A percentile compares a stretch with the other conserved stretches of the same genome.
phyloP scores from a whole-genome alignment of 495 filamentous ascomycete species.

The Cercophora newfieldiana region DNA sequence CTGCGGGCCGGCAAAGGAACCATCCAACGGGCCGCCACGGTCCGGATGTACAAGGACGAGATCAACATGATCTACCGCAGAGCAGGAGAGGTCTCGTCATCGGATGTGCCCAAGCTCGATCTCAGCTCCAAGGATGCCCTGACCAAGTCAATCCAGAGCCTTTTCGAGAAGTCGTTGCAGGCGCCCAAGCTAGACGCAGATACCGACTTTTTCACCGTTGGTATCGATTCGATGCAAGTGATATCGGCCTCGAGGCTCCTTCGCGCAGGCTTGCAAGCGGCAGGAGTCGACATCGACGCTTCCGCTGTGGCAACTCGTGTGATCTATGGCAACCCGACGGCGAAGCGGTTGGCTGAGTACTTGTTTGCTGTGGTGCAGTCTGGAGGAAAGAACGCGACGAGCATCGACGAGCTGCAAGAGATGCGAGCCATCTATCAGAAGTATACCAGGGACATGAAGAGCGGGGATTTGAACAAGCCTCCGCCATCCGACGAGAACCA shows the following conservation, averaged over 20 bases:
- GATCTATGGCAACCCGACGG: constrained; percentile 44
- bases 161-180: constrained; percentile 36
- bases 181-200: constrained; percentile 35
- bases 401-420: constrained; percentile 24
- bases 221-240: constrained; percentile 57
- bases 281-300: constrained; percentile 31
- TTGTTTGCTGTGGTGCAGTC: constrained; percentile 25
- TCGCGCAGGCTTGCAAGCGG: constrained; percentile 31
- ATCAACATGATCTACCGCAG: constrained; percentile 52
- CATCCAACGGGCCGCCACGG: constrained; percentile 47
- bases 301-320: constrained; percentile 36
- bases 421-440: constrained; percentile 38
- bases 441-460: constrained; percentile 38
- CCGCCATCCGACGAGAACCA: constrained; percentile 38
- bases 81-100: constrained; percentile 21
- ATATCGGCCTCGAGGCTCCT: constrained; percentile 42
- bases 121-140: constrained; percentile 33
- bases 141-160: constrained; percentile 33
- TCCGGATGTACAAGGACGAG: constrained; percentile 53
- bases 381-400: constrained; percentile 18
- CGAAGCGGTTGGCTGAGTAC: constrained; percentile 36
- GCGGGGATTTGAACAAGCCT: constrained; percentile 28
- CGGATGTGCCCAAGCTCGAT: constrained; percentile 31
- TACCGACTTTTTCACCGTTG: constrained; percentile 45
- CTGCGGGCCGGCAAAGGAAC: constrained; percentile 58